Percentiles rank a stretch among this genome's conserved stretches.
Evolutionary conservation across 1,139 yeast species (phyloP).

Genomic region (Hansenula lynferdii): DNA sequence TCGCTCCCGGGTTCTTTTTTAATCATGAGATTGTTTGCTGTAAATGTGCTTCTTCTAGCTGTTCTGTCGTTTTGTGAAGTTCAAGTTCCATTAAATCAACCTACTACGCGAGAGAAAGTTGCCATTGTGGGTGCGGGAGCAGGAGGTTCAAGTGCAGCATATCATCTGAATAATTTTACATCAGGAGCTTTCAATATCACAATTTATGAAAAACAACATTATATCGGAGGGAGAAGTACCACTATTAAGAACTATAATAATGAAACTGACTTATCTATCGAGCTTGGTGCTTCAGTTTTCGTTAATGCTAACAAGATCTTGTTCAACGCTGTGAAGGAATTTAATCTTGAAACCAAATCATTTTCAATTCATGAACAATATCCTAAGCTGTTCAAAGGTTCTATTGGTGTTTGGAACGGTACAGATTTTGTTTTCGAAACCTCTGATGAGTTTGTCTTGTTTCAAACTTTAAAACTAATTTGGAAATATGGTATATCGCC

Average conservation of each 20-base stretch:
- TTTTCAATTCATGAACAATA: slow-evolving; percentile 12
- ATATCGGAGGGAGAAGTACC: slow-evolving; percentile 36
- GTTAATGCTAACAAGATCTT: slow-evolving; percentile 34
- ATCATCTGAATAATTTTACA: slow-evolving; percentile 32
- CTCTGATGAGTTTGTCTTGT: slow-evolving; percentile 1
- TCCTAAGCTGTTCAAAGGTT: slow-evolving; percentile 16
- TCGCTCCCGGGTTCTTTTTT: no score
- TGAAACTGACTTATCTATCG: slow-evolving; percentile 23
- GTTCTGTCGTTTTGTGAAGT: no score
- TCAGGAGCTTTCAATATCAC: slow-evolving; percentile 26
- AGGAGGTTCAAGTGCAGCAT: slow-evolving; percentile 39
- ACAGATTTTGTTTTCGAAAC: slow-evolving; percentile 17
- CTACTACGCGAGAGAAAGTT: no score
- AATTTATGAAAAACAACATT: slow-evolving; percentile 28
- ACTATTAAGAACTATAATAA: slow-evolving; percentile 23
- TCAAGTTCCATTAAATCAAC: no score
- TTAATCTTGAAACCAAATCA: slow-evolving; percentile 23
- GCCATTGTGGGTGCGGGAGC: slow-evolving; percentile 46
- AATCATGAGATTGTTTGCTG: no score
- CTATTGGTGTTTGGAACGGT: slow-evolving; percentile 37
- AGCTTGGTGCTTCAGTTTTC: slow-evolving; percentile 39
- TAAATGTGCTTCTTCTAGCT: no score
- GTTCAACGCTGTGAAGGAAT: slow-evolving; percentile 28
- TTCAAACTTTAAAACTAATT: slow-evolving; percentile 18
- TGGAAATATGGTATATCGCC: slow-evolving; percentile 27